A percentile compares a stretch with the other conserved stretches of the same genome.
phyloP scores from a whole-genome alignment of 169 alveolate genomes.

The Plasmodium adleri region DNA sequence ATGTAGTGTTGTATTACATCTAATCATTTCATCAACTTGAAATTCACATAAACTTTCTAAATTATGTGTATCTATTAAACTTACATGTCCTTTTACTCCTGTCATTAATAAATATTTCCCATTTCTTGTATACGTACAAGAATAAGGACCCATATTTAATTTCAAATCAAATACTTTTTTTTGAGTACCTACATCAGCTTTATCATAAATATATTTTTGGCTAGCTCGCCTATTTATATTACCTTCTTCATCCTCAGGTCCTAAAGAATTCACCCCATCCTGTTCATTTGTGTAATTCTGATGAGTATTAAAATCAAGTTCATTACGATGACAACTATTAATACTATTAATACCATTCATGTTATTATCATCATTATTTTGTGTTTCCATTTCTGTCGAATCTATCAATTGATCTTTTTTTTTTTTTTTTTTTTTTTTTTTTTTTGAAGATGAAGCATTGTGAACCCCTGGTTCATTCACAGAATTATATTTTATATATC shows the following conservation, averaged over 20 bases:
- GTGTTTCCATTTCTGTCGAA: background rate
- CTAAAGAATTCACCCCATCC: background rate
- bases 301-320: too few relatives aligned
- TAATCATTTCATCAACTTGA: constrained; percentile 75
- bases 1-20: constrained; percentile 89
- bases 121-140: constrained; percentile 91
- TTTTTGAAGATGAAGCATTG: background rate
- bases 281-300: too few relatives aligned
- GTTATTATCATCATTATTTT: background rate
- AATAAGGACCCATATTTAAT: constrained; percentile 92
- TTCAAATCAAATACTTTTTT: constrained; percentile 72
- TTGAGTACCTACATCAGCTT: constrained; percentile 71
- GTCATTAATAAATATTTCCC: constrained; percentile 93
- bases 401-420: background rate
- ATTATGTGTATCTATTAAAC: constrained; percentile 89
- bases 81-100: constrained; percentile 95
- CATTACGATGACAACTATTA: too few relatives aligned
- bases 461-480: background rate
- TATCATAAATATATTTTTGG: constrained; percentile 50
- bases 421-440: constrained; percentile 1
- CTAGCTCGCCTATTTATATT: background rate
- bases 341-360: background rate
- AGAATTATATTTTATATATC: constrained; percentile 23
- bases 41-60: constrained; percentile 82
- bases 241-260: background rate